phyloP scores from a whole-genome alignment of 805 yeast species.

The Metschnikowia lochheadii region DNA sequence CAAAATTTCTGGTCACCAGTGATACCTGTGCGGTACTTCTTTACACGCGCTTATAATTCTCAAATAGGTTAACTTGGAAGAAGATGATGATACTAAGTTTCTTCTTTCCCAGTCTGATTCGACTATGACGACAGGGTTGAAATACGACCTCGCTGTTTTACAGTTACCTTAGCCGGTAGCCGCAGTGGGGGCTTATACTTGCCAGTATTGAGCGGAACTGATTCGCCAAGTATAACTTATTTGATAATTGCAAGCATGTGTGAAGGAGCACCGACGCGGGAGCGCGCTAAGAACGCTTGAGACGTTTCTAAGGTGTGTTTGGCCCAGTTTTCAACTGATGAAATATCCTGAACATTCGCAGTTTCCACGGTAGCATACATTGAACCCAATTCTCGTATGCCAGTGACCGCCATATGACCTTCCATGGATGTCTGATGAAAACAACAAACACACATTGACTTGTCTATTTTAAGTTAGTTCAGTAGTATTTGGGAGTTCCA shows the following conservation, averaged over 20 bases:
- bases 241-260: slow-evolving; percentile 27
- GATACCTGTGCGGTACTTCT: slow-evolving; percentile 15
- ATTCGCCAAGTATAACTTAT: slow-evolving; percentile 28
- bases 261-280: slow-evolving; percentile 14
- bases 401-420: slow-evolving; percentile 85
- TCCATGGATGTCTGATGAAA: slow-evolving; percentile 88
- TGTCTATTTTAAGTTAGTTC: too few relatives aligned
- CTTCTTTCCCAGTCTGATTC: slow-evolving; percentile 92
- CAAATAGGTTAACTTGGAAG: slow-evolving; percentile 15
- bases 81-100: slow-evolving; percentile 50
- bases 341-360: slow-evolving; percentile 77
- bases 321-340: slow-evolving; percentile 52
- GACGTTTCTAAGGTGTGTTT: neutral
- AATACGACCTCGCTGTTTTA: slow-evolving; percentile 38
- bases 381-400: slow-evolving; percentile 77
- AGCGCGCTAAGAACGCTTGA: neutral
- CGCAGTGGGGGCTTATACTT: slow-evolving; percentile 64
- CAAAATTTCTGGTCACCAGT: neutral
- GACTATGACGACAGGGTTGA: slow-evolving; percentile 91
- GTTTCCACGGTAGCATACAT: slow-evolving; percentile 92
- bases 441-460: slow-evolving; percentile 4
- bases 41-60: slow-evolving; percentile 21
- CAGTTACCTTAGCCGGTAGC: slow-evolving; percentile 38
- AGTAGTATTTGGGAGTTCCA: too few relatives aligned
- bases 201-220: slow-evolving; percentile 79